These are phyloP conservation scores for Fusarium sp. DNA, from an alignment of 2,329 filamentous ascomycete species.

Conservation along the genomic window DNA sequence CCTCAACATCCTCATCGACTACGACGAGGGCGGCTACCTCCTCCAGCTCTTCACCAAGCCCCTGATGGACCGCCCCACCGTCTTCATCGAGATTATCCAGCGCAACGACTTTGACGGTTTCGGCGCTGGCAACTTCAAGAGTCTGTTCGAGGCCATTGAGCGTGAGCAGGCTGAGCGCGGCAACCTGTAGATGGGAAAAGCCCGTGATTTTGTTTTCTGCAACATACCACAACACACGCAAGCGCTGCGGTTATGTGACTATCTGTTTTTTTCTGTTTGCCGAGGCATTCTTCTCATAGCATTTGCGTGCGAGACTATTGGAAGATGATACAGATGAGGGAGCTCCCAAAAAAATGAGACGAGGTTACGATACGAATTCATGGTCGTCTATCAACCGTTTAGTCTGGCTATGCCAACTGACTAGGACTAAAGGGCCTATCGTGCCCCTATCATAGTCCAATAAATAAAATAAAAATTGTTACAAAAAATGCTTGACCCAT, in stretches of 20 bases:
- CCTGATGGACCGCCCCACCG: constrained; percentile 90
- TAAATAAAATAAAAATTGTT: constrained; percentile 16
- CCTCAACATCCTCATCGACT: constrained; percentile 91
- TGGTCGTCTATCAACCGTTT: constrained; percentile 15
- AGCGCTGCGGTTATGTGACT: background rate
- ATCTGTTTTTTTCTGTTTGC: background rate
- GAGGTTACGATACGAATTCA: constrained; percentile 19
- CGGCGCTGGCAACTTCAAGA: constrained; percentile 95
- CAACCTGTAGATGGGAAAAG: constrained; percentile 66
- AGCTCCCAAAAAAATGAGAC: constrained; percentile 18
- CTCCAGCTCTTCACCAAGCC: constrained; percentile 82
- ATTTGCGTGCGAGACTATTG: background rate
- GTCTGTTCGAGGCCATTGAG: constrained; percentile 93
- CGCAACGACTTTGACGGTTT: constrained; percentile 89
- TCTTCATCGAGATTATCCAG: constrained; percentile 97
- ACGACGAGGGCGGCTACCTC: constrained; percentile 90
- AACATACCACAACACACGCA: background rate
- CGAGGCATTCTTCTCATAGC: background rate
- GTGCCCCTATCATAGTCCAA: constrained; percentile 3
- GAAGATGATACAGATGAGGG: background rate
- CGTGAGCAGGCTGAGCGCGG: constrained; percentile 86
- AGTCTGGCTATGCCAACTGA: constrained; percentile 14
- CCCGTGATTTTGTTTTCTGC: background rate
- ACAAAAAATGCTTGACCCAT: constrained; percentile 9
- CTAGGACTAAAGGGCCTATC: constrained; percentile 1